These are phyloP conservation scores for Lotus japonicus DNA, from an alignment of 306 rosid species.

Conservation along the genomic window DNA sequence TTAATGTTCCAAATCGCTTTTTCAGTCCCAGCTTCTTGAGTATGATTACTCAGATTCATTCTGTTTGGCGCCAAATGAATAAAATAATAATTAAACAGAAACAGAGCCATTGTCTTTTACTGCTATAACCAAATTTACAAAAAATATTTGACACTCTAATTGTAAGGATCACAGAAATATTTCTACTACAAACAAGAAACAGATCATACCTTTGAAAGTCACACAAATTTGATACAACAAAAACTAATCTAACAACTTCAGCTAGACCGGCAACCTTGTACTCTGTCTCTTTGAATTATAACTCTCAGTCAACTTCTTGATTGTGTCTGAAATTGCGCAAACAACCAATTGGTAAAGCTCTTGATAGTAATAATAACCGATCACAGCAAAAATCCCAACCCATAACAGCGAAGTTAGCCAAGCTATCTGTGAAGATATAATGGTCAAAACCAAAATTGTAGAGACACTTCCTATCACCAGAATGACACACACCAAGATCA, in stretches of 20 bases:
- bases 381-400: background rate
- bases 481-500: background rate
- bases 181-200: background rate
- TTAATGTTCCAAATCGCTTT: too few relatives aligned
- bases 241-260: background rate
- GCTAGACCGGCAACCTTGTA: background rate
- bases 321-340: background rate
- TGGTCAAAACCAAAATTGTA: background rate
- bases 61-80: too few relatives aligned
- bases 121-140: background rate
- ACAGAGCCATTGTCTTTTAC: background rate
- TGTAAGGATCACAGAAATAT: background rate
- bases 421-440: background rate
- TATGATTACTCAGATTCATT: background rate
- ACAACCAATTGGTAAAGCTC: background rate
- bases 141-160: background rate
- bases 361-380: background rate
- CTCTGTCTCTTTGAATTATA: too few relatives aligned
- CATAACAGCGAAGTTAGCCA: background rate
- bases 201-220: background rate
- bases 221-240: background rate
- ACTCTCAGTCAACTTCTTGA: background rate
- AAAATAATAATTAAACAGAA: background rate
- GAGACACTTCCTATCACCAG: background rate
- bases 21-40: background rate